Conservation (phyloP, 2,329 filamentous ascomycete species). For the Pseudohalonectria lignicola region DNA sequence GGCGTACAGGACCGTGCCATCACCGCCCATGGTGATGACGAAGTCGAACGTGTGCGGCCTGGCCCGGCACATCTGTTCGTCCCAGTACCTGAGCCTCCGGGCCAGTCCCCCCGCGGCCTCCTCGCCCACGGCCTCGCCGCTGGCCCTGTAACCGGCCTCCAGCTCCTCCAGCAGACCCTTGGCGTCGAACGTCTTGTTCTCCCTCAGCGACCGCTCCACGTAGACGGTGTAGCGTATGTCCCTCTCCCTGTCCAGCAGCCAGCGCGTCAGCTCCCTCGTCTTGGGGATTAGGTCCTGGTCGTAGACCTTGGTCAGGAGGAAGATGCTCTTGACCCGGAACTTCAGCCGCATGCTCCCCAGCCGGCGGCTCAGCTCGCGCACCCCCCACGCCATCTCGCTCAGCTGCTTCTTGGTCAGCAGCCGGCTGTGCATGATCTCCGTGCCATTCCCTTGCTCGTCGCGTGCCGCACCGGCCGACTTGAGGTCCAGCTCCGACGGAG, state of each 20-base stretch:
- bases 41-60: conserved; percentile 89
- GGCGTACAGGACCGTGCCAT: conserved; percentile 93
- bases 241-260: conserved; percentile 66
- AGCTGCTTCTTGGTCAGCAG: conserved; percentile 90
- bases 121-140: conserved; percentile 19
- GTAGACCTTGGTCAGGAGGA: conserved; percentile 85
- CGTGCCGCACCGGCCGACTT: conserved; percentile 8
- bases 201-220: conserved; percentile 65
- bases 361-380: conserved; percentile 79
- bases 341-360: conserved; percentile 74
- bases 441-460: no score
- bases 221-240: conserved; percentile 66
- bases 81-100: conserved; percentile 69
- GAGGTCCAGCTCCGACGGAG: conserved; percentile 24
- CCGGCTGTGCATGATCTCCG: conserved; percentile 41
- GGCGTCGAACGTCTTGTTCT: conserved; percentile 63
- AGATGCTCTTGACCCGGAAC: conserved; percentile 71
- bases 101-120: conserved; percentile 24
- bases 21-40: conserved; percentile 80
- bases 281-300: conserved; percentile 70
- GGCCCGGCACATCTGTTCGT: conserved; percentile 62
- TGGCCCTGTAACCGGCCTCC: conserved; percentile 25
- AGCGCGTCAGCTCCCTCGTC: conserved; percentile 65
- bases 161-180: conserved; percentile 55
- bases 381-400: conserved; percentile 94